Base-by-base conservation (phyloP, 1,139 yeast genomes). In the Taphrina sp. region DNA sequence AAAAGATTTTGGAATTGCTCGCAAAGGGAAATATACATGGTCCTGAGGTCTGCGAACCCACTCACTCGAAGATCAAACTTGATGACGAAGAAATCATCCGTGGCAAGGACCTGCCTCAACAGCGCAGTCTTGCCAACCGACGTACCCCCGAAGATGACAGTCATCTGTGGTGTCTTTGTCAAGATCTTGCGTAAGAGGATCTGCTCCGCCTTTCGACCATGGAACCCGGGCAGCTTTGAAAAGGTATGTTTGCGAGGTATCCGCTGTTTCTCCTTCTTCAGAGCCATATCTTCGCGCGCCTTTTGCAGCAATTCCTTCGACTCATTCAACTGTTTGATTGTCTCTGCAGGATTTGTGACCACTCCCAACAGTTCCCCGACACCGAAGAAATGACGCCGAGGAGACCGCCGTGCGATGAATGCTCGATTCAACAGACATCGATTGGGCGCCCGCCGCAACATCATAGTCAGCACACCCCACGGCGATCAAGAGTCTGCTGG, bases 121-220 rank as follows among this genome's bases (percentile, higher is more conserved):
- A 49, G 41, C 3, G 54, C 54, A 19, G 54, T 49, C 35, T 49
- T 49, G 28, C 54, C 54, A 1, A 49, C 54, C 19, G 54, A 49
- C 7, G 54, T 49, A 2, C 46, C 54, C 19, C 54, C 54, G 39
- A 49, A 49, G 4, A 49, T 39, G 39, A 49, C 54, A 19, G 33
- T 49, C 36, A 49, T 12, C 8, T 41, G 46, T 20, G 54, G 54
- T n/a, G 19, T 33, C 34, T 42, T 26, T 12, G 24, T 34, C 45
- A 49, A 17, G 12, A 49, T 39, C 22, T 35, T 33, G 19, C 44
- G 23, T n/a, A 49, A 14, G 12, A 49, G 5, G 8, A 22, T 28
- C 33, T 49, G 54, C 26, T 49, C 54, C n/a, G 28, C 34, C 26
- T 49, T 26, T 5, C 54, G 28, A 20, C 54, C 54, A 39, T 49